These are phyloP conservation scores for Chalciporus chontae DNA, from an alignment of 768 basidiomycete species.

Conservation along the genomic window DNA sequence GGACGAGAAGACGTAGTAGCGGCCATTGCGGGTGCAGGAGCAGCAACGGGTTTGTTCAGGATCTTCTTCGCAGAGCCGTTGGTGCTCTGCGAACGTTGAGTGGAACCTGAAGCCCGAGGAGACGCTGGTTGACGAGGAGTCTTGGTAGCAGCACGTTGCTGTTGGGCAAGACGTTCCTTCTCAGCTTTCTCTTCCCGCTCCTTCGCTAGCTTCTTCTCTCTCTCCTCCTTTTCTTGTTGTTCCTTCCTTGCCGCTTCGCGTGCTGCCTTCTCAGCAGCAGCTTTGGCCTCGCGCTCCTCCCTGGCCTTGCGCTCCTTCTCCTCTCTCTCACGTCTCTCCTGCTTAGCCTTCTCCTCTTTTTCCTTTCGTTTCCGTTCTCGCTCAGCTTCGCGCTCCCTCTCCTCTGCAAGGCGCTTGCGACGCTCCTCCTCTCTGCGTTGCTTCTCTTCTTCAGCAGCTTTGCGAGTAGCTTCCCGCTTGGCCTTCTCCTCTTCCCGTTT, in stretches of 20 bases:
- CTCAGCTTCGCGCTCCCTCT: slow-evolving; percentile 77
- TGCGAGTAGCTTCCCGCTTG: slow-evolving; percentile 70
- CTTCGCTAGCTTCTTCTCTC: slow-evolving; percentile 60
- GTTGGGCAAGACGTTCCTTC: slow-evolving; percentile 43
- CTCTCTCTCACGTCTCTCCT: slow-evolving; percentile 52
- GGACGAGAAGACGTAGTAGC: slow-evolving; percentile 34
- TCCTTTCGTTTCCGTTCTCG: slow-evolving; percentile 71
- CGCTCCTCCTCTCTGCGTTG: slow-evolving; percentile 80
- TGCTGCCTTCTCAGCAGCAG: slow-evolving; percentile 46
- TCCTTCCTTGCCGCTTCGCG: slow-evolving; percentile 38
- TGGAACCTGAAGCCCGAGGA: slow-evolving; percentile 48
- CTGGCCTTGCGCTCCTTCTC: slow-evolving; percentile 61
- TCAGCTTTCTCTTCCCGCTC: slow-evolving; percentile 60
- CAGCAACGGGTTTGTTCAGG: slow-evolving; percentile 42
- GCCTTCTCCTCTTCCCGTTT: slow-evolving; percentile 85
- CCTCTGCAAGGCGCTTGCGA: slow-evolving; percentile 71
- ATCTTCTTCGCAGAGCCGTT: slow-evolving; percentile 60
- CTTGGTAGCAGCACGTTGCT: slow-evolving; percentile 49
- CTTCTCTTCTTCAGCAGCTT: slow-evolving; percentile 80
- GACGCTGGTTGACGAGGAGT: slow-evolving; percentile 48
- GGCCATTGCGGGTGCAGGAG: slow-evolving; percentile 30
- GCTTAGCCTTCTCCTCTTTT: slow-evolving; percentile 59
- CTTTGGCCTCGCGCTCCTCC: slow-evolving; percentile 62
- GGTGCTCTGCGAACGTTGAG: slow-evolving; percentile 44
- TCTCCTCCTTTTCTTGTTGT: slow-evolving; percentile 60